A percentile compares a stretch with the other conserved stretches of the same genome.
phyloP scores from a whole-genome alignment of 1,139 yeast species.

The Yamadazyma atmosphaerica region DNA sequence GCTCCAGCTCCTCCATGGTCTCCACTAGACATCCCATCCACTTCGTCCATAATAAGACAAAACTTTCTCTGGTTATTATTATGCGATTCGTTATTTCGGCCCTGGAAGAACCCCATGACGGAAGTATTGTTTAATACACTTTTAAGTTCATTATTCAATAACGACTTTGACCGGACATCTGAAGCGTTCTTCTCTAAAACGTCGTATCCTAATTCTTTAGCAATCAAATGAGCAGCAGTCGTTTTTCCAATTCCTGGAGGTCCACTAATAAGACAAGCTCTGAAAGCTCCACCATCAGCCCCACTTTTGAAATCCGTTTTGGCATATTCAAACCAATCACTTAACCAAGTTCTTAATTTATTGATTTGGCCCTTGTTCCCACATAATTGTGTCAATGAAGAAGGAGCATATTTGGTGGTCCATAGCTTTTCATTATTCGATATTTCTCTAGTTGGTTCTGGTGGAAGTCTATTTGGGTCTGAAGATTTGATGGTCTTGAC shows the following conservation, averaged over 20 bases:
- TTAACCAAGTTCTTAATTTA: constrained; percentile 70
- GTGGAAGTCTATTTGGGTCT: constrained; percentile 14
- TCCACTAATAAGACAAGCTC: constrained; percentile 85
- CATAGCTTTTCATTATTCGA: constrained; percentile 66
- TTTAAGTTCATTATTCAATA: constrained; percentile 67
- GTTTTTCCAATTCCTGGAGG: constrained; percentile 88
- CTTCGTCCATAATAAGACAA: constrained; percentile 96
- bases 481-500: background rate
- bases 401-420: constrained; percentile 95
- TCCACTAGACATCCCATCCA: constrained; percentile 99
- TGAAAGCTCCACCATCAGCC: constrained; percentile 60
- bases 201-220: constrained; percentile 67
- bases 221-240: constrained; percentile 74
- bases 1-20: constrained; percentile 99
- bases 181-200: constrained; percentile 78
- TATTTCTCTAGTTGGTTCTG: constrained; percentile 26
- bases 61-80: constrained; percentile 47
- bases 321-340: constrained; percentile 67
- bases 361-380: constrained; percentile 83
- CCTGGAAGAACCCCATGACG: constrained; percentile 71
- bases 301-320: constrained; percentile 56
- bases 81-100: constrained; percentile 30
- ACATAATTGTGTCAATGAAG: constrained; percentile 70
- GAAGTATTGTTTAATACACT: constrained; percentile 80
- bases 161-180: constrained; percentile 83